Evolutionary conservation across 169 alveolate genomes (phyloP), one percentile per base, ranked within the genome.

Genomic region (Plasmodium blacklocki): DNA sequence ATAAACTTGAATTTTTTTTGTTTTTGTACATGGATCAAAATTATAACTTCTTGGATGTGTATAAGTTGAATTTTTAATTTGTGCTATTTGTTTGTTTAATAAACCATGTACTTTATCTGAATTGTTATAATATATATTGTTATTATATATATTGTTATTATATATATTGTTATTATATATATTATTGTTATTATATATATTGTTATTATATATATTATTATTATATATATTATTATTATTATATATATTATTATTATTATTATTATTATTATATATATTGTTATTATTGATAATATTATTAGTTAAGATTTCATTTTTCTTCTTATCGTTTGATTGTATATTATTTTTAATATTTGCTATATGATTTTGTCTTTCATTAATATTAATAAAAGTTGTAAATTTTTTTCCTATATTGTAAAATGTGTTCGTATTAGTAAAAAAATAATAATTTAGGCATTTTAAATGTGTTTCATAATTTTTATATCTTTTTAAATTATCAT

Each of bases 1-100:
- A 71, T 80, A 80, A 19, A 80, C 67, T 80, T 80, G 90, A 6
- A 80, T 80, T 45, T 66, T 80, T 67, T 80, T 80, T 47, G 83
- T 67, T 80, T 62, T 80, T 15, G 54, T 63, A 11, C 73, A 80
- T 39, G 90, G 90, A 29, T 80, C 90, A 47, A 80, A 62, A 26
- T 80, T 68, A 29, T 80, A 80, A 45, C 70, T 29, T 45, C 43
- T 50, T 3, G 3, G 19, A 15, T 54, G 54, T 80, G 21, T 56
- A 12, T 63, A 49, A 23, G 26, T 18, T 52, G 32, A 15, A 50
- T 76, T 67, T 12, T 50, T 23, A 68, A 23, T 39, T 39, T 39
- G 47, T 39, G 47, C 68, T 32, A 39, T 18, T 50, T 29, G 49
- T 67, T 43, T 50, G 5, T 76, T 47, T 5, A 23, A 4, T n/a